These are phyloP conservation scores for Xylaria sp. DNA, from an alignment of 2,329 filamentous ascomycete genomes.

Conservation along the genomic window DNA sequence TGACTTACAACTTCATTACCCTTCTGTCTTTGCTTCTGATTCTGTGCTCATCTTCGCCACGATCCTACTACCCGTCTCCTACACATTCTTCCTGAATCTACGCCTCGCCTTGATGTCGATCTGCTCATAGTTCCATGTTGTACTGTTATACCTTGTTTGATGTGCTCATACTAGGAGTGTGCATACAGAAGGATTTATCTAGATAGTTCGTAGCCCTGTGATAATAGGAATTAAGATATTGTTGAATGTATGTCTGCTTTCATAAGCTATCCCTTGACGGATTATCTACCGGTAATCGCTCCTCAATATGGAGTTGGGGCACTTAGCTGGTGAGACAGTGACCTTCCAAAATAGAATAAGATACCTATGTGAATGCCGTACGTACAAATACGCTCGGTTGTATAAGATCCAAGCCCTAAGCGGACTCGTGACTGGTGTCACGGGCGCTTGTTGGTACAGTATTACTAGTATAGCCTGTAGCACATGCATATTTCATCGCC, in stretches of 20 bases:
- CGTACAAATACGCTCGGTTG: neutral
- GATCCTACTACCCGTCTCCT: neutral
- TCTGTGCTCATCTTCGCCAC: neutral
- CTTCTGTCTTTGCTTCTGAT: neutral
- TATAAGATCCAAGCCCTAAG: neutral
- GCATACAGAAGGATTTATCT: neutral
- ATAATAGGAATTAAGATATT: neutral
- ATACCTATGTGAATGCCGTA: neutral
- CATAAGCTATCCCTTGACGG: neutral
- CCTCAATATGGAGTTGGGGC: too few relatives aligned
- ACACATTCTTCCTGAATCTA: neutral
- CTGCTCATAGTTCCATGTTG: neutral
- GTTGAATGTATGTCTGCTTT: neutral
- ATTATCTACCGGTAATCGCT: neutral
- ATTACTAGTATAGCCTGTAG: conserved; percentile 8
- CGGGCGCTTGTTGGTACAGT: neutral
- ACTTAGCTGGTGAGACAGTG: neutral
- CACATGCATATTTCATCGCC: neutral
- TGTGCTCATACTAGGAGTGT: neutral
- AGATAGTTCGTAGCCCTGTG: neutral
- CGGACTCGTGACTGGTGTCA: neutral
- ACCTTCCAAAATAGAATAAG: conserved; percentile 1
- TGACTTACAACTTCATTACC: neutral
- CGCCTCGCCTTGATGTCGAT: neutral
- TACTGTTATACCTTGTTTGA: neutral